Evolutionary conservation across 2,329 filamentous ascomycete species (phyloP).

Genomic region (Tricladium varicosporioides): DNA sequence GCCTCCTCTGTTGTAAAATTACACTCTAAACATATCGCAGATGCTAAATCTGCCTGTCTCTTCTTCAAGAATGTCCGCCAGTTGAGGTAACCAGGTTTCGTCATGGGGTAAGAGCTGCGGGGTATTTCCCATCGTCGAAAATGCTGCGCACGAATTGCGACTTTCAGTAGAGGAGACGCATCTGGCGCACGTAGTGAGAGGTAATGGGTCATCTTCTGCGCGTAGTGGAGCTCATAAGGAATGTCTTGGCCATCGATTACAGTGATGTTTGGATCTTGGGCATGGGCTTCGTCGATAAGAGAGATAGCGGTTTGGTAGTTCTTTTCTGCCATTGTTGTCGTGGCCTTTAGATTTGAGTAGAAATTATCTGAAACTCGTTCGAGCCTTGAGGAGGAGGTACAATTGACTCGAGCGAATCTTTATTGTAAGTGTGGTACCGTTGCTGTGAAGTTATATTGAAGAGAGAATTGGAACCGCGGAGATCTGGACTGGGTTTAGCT

Average conservation of each 20-base stretch:
- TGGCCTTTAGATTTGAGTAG: background rate
- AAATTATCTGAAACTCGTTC: background rate
- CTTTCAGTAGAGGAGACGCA: constrained; percentile 64
- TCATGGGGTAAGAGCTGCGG: constrained; percentile 69
- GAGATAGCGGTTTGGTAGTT: constrained; percentile 53
- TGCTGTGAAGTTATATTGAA: too few relatives aligned
- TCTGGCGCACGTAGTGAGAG: constrained; percentile 58
- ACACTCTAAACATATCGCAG: constrained; percentile 47
- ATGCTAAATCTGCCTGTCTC: constrained; percentile 62
- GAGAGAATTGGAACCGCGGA: too few relatives aligned
- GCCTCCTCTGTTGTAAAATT: constrained; percentile 47
- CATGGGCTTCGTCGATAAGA: constrained; percentile 72
- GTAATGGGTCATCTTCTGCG: constrained; percentile 74
- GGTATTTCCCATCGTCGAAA: constrained; percentile 82
- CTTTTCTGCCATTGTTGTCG: constrained; percentile 15
- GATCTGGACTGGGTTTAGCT: too few relatives aligned
- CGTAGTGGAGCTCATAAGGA: constrained; percentile 82
- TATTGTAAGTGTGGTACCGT: too few relatives aligned
- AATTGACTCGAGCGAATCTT: too few relatives aligned
- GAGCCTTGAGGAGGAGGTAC: too few relatives aligned
- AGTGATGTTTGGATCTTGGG: constrained; percentile 61
- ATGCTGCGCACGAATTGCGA: constrained; percentile 83
- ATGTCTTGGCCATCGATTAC: constrained; percentile 43
- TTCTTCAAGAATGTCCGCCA: constrained; percentile 77
- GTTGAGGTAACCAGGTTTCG: constrained; percentile 71